phyloP scores from a whole-genome alignment of 345 rosid genomes.

The Salix dunnii region DNA sequence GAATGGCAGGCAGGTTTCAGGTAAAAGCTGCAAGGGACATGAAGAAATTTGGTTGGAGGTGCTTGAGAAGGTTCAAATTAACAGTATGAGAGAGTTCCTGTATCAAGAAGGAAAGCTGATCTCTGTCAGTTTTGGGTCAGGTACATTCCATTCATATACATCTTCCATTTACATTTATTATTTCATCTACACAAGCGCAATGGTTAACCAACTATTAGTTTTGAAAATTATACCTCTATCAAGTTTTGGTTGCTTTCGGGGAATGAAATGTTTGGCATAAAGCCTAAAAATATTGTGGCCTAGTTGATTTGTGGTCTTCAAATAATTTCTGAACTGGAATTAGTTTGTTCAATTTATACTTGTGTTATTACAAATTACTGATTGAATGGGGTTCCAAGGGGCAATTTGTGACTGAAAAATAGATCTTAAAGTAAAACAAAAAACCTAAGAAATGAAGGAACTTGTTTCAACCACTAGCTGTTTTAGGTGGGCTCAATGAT shows the following conservation, averaged over 20 bases:
- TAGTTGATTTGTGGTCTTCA: not conserved
- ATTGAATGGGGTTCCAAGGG: not conserved
- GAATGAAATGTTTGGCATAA: not conserved
- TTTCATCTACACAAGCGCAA: not conserved
- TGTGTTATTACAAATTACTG: not conserved
- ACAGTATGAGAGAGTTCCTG: conserved; percentile 61
- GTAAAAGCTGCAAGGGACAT: conserved; percentile 40
- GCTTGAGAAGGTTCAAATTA: conserved; percentile 52
- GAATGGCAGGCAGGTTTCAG: conserved; percentile 29
- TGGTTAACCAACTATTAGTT: not conserved
- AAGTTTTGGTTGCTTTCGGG: not conserved
- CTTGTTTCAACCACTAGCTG: not conserved
- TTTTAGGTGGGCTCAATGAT: not conserved
- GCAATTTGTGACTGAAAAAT: not conserved
- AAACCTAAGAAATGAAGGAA: not conserved
- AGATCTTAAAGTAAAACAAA: not conserved
- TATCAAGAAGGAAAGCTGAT: conserved; percentile 75
- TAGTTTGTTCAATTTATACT: not conserved
- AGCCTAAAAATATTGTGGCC: not conserved
- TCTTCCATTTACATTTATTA: not conserved
- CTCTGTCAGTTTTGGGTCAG: conserved; percentile 80
- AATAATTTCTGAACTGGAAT: not conserved
- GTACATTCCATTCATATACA: conserved; percentile 35
- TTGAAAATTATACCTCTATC: no score
- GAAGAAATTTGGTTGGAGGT: conserved; percentile 90